Conservation (phyloP, 116 monocot genomes). For the Phalaenopsis hybrid region DNA sequence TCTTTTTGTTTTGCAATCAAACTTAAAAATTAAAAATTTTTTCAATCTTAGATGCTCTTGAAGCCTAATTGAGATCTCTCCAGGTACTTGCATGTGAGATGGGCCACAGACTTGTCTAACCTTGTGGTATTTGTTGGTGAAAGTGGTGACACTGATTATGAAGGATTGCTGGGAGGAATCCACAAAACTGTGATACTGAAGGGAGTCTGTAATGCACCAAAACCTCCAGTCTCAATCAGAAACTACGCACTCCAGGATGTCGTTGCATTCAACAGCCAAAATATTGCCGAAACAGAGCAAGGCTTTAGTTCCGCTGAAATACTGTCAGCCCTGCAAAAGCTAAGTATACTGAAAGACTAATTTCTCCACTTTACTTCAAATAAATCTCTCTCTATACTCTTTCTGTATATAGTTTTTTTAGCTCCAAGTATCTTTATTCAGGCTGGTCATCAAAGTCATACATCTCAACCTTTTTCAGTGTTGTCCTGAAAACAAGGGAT, state of each 20-base stretch:
- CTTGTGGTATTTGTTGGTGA: conserved; percentile 90
- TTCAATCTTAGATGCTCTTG: neutral
- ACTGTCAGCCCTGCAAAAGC: conserved; percentile 33
- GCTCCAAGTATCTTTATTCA: neutral
- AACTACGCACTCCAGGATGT: conserved; percentile 67
- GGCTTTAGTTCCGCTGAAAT: conserved; percentile 39
- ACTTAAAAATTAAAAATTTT: neutral
- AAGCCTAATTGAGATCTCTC: conserved; percentile 7
- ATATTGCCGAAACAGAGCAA: conserved; percentile 43
- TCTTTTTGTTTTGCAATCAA: neutral
- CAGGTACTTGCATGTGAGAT: conserved; percentile 87
- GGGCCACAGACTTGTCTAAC: conserved; percentile 72
- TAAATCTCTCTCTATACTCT: neutral
- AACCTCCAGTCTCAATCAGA: conserved; percentile 31
- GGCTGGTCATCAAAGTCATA: neutral
- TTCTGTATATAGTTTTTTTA: neutral
- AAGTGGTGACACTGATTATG: conserved; percentile 84
- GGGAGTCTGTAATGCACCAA: conserved; percentile 37
- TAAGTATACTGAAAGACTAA: conserved; percentile 22
- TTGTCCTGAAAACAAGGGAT: neutral
- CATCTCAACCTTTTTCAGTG: neutral
- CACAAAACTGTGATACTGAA: conserved; percentile 82
- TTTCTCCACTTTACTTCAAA: neutral
- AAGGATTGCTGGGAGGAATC: conserved; percentile 74
- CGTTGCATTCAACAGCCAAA: conserved; percentile 75